These are phyloP conservation scores for Xylaria sp. DNA, from an alignment of 2,329 filamentous ascomycete species.

Conservation along the genomic window DNA sequence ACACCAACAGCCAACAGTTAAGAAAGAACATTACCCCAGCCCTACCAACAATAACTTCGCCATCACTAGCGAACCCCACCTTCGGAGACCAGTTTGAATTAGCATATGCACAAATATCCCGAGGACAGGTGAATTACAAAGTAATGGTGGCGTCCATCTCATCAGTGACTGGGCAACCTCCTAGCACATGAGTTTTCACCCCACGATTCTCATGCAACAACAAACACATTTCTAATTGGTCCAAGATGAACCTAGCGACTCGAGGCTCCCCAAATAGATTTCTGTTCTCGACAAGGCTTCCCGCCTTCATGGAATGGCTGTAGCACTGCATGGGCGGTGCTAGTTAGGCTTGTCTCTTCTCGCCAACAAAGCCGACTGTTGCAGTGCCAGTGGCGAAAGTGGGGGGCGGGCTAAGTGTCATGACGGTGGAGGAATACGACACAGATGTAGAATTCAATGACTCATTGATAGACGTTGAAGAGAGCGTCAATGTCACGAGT, in stretches of 20 bases:
- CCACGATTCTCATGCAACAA: slow-evolving; percentile 3
- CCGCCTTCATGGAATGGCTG: not conserved
- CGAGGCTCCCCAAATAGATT: not conserved
- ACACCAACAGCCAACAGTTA: slow-evolving; percentile 23
- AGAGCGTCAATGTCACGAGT: slow-evolving; percentile 36
- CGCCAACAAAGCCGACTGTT: slow-evolving; percentile 22
- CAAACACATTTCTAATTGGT: slow-evolving; percentile 16
- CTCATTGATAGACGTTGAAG: slow-evolving; percentile 37
- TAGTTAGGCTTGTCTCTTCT: slow-evolving; percentile 22
- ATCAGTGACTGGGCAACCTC: slow-evolving; percentile 1
- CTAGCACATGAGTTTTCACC: not conserved
- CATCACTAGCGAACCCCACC: slow-evolving; percentile 4
- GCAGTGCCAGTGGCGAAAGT: slow-evolving; percentile 34
- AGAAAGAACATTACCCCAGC: slow-evolving; percentile 21
- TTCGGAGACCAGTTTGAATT: not conserved
- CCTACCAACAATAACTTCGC: slow-evolving; percentile 26
- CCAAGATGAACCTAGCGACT: slow-evolving; percentile 7
- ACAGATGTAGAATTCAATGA: slow-evolving; percentile 38
- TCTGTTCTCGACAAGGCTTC: not conserved
- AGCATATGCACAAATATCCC: slow-evolving; percentile 5
- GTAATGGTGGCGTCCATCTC: not conserved
- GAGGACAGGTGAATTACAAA: slow-evolving; percentile 18
- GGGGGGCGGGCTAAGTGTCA: slow-evolving; percentile 35
- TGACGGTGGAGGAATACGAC: slow-evolving; percentile 37
- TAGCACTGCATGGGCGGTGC: not conserved